Conservation (phyloP, 2,329 filamentous ascomycete species). For the Sphaerulina musiva region DNA sequence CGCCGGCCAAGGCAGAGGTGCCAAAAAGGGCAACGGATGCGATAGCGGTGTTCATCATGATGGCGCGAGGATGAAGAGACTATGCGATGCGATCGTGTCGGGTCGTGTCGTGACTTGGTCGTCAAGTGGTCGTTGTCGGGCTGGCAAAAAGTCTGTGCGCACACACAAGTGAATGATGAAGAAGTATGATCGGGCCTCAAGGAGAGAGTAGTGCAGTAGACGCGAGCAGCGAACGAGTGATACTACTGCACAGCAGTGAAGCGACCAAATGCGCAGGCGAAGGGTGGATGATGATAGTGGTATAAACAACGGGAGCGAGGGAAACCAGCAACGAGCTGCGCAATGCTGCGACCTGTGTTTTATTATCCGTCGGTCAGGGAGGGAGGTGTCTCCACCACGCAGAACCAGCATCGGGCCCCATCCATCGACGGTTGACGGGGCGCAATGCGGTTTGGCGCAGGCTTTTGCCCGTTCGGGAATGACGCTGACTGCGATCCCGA, state of each 20-base stretch:
- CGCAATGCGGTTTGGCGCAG: slow-evolving; percentile 17
- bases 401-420: slow-evolving; percentile 9
- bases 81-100: slow-evolving; percentile 3
- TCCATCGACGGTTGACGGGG: slow-evolving; percentile 10
- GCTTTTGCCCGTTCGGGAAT: slow-evolving; percentile 16
- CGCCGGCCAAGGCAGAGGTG: slow-evolving; percentile 17
- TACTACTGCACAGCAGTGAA: slow-evolving; percentile 34
- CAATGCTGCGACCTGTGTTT: slow-evolving; percentile 37
- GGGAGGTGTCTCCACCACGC: slow-evolving; percentile 9
- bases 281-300: background rate
- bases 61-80: slow-evolving; percentile 6
- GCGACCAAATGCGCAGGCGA: slow-evolving; percentile 28
- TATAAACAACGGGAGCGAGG: background rate
- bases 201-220: slow-evolving; percentile 26
- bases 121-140: background rate
- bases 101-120: slow-evolving; percentile 4
- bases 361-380: background rate
- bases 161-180: slow-evolving; percentile 15
- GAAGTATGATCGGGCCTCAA: slow-evolving; percentile 16
- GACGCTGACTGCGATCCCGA: slow-evolving; percentile 11
- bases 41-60: slow-evolving; percentile 22
- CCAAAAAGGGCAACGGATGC: slow-evolving; percentile 24
- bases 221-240: slow-evolving; percentile 29
- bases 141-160: slow-evolving; percentile 2
- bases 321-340: slow-evolving; percentile 14